These are phyloP conservation scores for Microcera coccophila DNA, from an alignment of 2,329 filamentous ascomycete species.

Conservation along the genomic window DNA sequence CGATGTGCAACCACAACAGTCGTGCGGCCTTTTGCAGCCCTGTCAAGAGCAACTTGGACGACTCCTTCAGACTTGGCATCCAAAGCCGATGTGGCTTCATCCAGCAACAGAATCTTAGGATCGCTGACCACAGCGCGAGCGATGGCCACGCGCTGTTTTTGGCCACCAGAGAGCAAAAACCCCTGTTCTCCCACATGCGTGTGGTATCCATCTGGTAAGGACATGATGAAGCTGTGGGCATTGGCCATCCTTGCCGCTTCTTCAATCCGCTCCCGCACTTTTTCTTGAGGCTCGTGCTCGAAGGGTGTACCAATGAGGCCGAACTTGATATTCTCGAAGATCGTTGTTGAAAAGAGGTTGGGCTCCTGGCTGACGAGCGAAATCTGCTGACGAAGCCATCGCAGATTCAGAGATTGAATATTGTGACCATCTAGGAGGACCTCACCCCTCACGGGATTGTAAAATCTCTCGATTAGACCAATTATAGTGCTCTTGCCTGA, in stretches of 20 bases:
- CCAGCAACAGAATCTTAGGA: constrained; percentile 20
- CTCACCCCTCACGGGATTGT: constrained; percentile 41
- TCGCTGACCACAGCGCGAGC: constrained; percentile 16
- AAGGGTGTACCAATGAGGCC: constrained; percentile 35
- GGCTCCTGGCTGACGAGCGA: constrained; percentile 47
- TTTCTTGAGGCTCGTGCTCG: background rate
- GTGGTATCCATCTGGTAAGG: constrained; percentile 10
- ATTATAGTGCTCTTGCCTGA: constrained; percentile 51
- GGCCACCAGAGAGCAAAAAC: constrained; percentile 11
- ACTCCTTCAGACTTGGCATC: constrained; percentile 28
- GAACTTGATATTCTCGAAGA: constrained; percentile 35
- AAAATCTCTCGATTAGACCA: constrained; percentile 51
- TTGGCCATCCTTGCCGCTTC: constrained; percentile 12
- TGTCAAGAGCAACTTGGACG: constrained; percentile 47
- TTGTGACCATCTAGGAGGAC: constrained; percentile 37
- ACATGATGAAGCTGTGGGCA: constrained; percentile 14
- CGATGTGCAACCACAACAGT: constrained; percentile 59
- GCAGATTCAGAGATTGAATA: constrained; percentile 37
- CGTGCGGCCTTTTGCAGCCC: constrained; percentile 49
- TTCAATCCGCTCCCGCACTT: background rate
- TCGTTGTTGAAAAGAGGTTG: constrained; percentile 43
- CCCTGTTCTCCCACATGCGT: constrained; percentile 12
- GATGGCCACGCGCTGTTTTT: constrained; percentile 14
- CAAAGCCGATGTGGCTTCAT: constrained; percentile 15
- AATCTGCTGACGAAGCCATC: constrained; percentile 46